phyloP scores from a whole-genome alignment of 108 stramenopile genomes.

The Fragilariopsis cylindrus region DNA sequence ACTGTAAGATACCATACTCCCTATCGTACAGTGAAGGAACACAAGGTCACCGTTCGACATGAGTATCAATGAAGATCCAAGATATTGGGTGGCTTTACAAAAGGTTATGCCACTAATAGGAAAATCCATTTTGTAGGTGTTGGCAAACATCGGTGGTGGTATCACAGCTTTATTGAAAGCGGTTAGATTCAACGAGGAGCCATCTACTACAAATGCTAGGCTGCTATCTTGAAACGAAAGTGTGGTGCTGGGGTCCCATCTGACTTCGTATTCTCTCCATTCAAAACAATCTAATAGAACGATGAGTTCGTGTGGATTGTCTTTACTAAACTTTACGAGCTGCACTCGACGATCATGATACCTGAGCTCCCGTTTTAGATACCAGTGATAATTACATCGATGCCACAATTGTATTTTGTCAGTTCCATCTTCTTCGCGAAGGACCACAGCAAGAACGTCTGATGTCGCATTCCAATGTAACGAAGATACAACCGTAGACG shows the following conservation, averaged over 20 bases:
- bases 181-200: slow-evolving; percentile 68
- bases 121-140: slow-evolving; percentile 44
- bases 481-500: slow-evolving; percentile 33
- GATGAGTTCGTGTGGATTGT: slow-evolving; percentile 52
- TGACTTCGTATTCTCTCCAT: slow-evolving; percentile 60
- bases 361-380: slow-evolving; percentile 78
- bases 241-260: slow-evolving; percentile 77
- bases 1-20: slow-evolving; percentile 7
- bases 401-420: slow-evolving; percentile 86
- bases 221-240: slow-evolving; percentile 29
- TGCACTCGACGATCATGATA: slow-evolving; percentile 32
- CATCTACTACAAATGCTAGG: slow-evolving; percentile 76
- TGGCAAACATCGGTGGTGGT: slow-evolving; percentile 87
- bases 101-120: slow-evolving; percentile 43
- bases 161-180: slow-evolving; percentile 73
- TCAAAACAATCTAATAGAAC: slow-evolving; percentile 30
- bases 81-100: slow-evolving; percentile 3
- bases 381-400: slow-evolving; percentile 90
- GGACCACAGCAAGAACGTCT: slow-evolving; percentile 68
- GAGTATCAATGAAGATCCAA: slow-evolving; percentile 26
- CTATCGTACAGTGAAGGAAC: slow-evolving; percentile 26
- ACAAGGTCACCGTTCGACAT: slow-evolving; percentile 54
- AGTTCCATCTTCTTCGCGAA: slow-evolving; percentile 33
- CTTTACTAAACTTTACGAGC: slow-evolving; percentile 50
- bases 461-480: slow-evolving; percentile 74